Evolutionary conservation across 805 yeast species (phyloP).

Genomic region (Schwanniomyces polymorphus): DNA sequence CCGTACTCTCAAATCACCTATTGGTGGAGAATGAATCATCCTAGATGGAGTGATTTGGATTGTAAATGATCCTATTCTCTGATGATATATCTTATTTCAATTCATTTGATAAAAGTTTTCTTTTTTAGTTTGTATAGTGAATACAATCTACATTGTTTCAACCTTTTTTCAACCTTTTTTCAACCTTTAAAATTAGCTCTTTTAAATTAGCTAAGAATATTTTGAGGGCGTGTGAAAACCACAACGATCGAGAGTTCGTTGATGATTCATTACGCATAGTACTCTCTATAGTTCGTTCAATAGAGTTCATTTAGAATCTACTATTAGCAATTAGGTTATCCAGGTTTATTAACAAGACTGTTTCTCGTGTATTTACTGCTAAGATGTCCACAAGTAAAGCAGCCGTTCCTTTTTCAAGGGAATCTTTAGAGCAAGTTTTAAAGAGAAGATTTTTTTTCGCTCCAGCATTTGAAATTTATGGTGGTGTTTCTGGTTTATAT

Average conservation of each 20-base stretch:
- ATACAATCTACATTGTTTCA: too few relatives aligned
- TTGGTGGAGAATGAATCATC: conserved; percentile 25
- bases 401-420: conserved; percentile 67
- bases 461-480: conserved; percentile 95
- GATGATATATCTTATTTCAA: not conserved
- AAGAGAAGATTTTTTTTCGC: conserved; percentile 97
- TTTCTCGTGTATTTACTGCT: conserved; percentile 6
- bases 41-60: conserved; percentile 24
- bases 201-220: too few relatives aligned
- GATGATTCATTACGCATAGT: not conserved
- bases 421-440: conserved; percentile 81
- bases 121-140: not conserved
- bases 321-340: conserved; percentile 5
- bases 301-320: conserved; percentile 2
- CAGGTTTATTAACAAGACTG: conserved; percentile 5
- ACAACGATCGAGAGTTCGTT: not conserved
- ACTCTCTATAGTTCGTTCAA: not conserved
- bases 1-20: conserved; percentile 35
- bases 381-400: conserved; percentile 29
- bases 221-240: not conserved
- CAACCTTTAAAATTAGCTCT: too few relatives aligned
- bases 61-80: conserved; percentile 1
- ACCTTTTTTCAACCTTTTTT: too few relatives aligned
- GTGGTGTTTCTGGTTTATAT: conserved; percentile 96
- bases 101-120: not conserved